These are phyloP conservation scores for Melaleuca quinquenervia DNA, from an alignment of 345 rosid species.

Conservation along the genomic window DNA sequence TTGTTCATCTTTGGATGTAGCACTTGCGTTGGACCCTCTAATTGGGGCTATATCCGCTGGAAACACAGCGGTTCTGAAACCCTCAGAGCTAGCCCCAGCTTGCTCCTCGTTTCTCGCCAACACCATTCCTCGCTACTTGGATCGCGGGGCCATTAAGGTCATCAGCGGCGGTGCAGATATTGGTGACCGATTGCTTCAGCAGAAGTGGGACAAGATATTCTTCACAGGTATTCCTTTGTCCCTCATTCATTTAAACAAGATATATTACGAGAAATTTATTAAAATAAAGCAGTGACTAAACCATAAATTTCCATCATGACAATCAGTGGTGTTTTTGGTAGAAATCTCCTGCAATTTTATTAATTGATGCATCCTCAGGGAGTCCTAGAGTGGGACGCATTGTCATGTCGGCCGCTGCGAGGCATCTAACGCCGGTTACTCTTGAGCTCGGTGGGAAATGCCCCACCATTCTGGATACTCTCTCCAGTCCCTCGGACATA, in stretches of 20 bases:
- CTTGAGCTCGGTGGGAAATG: slow-evolving; percentile 89
- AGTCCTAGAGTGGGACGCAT: slow-evolving; percentile 58
- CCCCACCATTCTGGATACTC: slow-evolving; percentile 53
- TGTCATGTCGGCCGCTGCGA: slow-evolving; percentile 71
- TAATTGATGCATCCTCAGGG: slow-evolving; percentile 24
- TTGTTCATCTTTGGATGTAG: slow-evolving; percentile 23
- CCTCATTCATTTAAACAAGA: not conserved
- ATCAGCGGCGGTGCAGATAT: slow-evolving; percentile 57
- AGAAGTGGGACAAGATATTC: slow-evolving; percentile 90
- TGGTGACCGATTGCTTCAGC: slow-evolving; percentile 38
- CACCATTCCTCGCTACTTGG: slow-evolving; percentile 55
- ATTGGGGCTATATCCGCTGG: slow-evolving; percentile 95
- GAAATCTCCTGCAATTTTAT: not conserved
- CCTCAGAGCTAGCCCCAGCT: slow-evolving; percentile 62
- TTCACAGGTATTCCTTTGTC: slow-evolving; percentile 52
- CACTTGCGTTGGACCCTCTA: slow-evolving; percentile 63
- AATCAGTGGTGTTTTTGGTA: not conserved
- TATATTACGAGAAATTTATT: not conserved
- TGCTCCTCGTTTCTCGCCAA: slow-evolving; percentile 46
- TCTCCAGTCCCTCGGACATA: slow-evolving; percentile 28
- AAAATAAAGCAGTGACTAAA: not conserved
- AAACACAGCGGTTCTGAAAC: slow-evolving; percentile 60
- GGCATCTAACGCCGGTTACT: slow-evolving; percentile 77
- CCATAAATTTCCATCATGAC: not conserved
- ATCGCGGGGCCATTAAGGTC: slow-evolving; percentile 55